These are phyloP conservation scores for Ceriops tagal DNA, from an alignment of 345 rosid genomes.

Conservation along the genomic window DNA sequence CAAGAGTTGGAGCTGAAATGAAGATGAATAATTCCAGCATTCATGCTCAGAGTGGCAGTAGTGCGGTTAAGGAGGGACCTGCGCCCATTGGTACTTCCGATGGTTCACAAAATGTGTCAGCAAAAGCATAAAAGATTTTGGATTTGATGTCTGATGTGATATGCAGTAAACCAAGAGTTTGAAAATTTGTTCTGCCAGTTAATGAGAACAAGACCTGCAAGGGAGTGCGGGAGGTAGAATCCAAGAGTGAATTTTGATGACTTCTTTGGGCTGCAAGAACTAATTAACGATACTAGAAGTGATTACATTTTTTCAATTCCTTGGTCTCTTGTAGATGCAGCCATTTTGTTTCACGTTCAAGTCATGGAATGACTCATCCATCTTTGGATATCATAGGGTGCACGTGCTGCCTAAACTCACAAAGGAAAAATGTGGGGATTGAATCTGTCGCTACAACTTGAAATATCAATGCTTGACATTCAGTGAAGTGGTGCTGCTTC, in stretches of 20 bases:
- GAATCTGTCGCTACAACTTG: conserved; percentile 43
- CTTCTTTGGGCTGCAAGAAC: conserved; percentile 2
- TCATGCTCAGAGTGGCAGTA: conserved; percentile 16
- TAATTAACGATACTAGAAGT: too few species aligned
- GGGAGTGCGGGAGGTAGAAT: too few species aligned
- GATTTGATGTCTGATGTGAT: conserved; percentile 45
- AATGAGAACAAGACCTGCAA: too few species aligned
- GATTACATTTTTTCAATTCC: too few species aligned
- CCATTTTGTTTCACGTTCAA: neutral
- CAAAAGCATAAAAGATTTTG: conserved; percentile 44
- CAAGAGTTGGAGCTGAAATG: conserved; percentile 47
- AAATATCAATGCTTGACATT: conserved; percentile 28
- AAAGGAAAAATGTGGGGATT: conserved; percentile 3
- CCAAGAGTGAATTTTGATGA: too few species aligned
- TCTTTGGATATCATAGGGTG: conserved; percentile 8
- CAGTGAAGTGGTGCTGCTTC: conserved; percentile 34
- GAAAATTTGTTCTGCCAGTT: too few species aligned
- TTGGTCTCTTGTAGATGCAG: neutral
- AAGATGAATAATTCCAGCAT: conserved; percentile 27
- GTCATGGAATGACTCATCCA: neutral
- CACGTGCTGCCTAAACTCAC: conserved; percentile 12
- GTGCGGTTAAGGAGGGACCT: conserved; percentile 16
- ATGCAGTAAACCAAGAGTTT: too few species aligned
- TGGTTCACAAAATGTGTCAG: conserved; percentile 32
- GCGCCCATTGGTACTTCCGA: conserved; percentile 10